Evolutionary conservation across 2,329 filamentous ascomycete genomes (phyloP).

Genomic region (Colletotrichum musicola): DNA sequence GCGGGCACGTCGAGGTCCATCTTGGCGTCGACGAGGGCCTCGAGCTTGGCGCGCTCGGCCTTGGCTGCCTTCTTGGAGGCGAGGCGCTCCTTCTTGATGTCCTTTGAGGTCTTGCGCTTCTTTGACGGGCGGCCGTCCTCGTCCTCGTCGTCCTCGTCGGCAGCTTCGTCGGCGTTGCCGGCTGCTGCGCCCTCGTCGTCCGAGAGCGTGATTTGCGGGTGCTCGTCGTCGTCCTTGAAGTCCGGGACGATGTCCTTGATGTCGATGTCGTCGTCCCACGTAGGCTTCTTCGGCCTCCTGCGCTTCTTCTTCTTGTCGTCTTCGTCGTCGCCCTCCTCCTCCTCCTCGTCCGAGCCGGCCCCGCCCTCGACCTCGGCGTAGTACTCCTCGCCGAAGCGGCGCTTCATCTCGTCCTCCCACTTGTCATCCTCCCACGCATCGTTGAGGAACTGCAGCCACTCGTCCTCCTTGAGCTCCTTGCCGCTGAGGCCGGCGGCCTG

Average conservation of each 20-base stretch:
- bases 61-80: slow-evolving; percentile 78
- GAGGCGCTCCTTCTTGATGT: slow-evolving; percentile 70
- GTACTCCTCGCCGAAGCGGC: slow-evolving; percentile 90
- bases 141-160: slow-evolving; percentile 52
- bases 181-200: slow-evolving; percentile 58
- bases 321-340: slow-evolving; percentile 61
- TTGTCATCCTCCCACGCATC: slow-evolving; percentile 88
- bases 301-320: slow-evolving; percentile 67
- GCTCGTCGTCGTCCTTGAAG: slow-evolving; percentile 75
- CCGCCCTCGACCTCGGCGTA: slow-evolving; percentile 81
- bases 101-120: slow-evolving; percentile 71
- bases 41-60: slow-evolving; percentile 84
- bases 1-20: slow-evolving; percentile 79
- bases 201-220: slow-evolving; percentile 68
- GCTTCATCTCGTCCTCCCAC: slow-evolving; percentile 93
- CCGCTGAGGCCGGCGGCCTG: slow-evolving; percentile 85
- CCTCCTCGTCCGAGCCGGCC: slow-evolving; percentile 71
- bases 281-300: slow-evolving; percentile 81
- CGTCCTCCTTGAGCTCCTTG: slow-evolving; percentile 75
- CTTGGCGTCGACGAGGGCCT: slow-evolving; percentile 85
- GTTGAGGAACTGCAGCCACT: slow-evolving; percentile 88
- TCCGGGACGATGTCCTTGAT: slow-evolving; percentile 93
- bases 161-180: slow-evolving; percentile 52
- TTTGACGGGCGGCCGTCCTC: slow-evolving; percentile 61
- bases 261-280: slow-evolving; percentile 97